Percentiles rank a stretch among this genome's conserved stretches.
These are phyloP conservation scores for Eremothecium cymbalariae DNA, from an alignment of 1,139 yeast species.

Conservation along the genomic window DNA sequence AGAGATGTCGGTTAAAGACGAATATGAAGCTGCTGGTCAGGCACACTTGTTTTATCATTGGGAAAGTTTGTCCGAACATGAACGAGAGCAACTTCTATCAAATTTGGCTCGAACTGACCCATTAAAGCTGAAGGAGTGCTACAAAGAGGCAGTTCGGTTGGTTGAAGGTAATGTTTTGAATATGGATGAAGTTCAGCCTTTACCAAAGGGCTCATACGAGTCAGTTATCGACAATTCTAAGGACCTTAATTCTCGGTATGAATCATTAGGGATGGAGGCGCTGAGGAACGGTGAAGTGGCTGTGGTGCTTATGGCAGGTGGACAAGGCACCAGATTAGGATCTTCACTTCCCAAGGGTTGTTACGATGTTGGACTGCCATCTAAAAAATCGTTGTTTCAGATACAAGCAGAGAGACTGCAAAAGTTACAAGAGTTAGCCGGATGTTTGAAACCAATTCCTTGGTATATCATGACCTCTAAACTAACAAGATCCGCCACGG, in stretches of 20 bases:
- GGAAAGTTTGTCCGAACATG: conserved; percentile 14
- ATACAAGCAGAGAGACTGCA: conserved; percentile 83
- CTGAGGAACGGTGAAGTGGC: conserved; percentile 71
- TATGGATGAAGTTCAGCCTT: conserved; percentile 18
- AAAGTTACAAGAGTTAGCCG: conserved; percentile 54
- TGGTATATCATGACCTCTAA: conserved; percentile 96
- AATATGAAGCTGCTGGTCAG: conserved; percentile 24
- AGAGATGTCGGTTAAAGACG: conserved; percentile 14
- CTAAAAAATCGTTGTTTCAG: conserved; percentile 76
- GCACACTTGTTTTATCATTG: conserved; percentile 24
- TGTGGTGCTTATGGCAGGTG: conserved; percentile 91
- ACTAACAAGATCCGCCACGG: conserved; percentile 80
- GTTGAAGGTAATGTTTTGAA: conserved; percentile 12
- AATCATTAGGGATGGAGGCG: conserved; percentile 54
- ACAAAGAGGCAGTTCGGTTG: conserved; percentile 22
- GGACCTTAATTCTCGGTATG: conserved; percentile 40
- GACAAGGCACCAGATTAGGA: conserved; percentile 94
- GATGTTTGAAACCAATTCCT: conserved; percentile 39
- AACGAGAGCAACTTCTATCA: conserved; percentile 14
- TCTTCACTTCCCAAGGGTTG: conserved; percentile 90
- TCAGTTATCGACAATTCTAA: conserved; percentile 24
- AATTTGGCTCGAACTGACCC: conserved; percentile 21
- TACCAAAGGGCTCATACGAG: conserved; percentile 28
- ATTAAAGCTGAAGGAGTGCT: conserved; percentile 17
- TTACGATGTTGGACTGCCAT: conserved; percentile 77